Evolutionary conservation across 805 yeast species (phyloP), one percentile per base, ranked within the genome.

Genomic region (Ogataea paraovalis): DNA sequence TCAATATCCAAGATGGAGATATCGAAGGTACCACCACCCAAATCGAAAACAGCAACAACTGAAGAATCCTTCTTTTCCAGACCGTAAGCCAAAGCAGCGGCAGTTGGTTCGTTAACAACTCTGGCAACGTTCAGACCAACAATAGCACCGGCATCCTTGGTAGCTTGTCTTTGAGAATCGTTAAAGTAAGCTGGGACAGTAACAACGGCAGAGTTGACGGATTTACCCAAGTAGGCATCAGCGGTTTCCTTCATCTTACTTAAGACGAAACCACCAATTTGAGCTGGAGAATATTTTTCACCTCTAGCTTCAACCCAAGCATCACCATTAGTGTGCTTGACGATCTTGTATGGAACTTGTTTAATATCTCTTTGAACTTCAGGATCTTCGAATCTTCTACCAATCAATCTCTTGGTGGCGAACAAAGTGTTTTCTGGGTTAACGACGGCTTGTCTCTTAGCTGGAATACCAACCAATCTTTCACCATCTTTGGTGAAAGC

Each of bases 1-100:
- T 91, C 96, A 63, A 90, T 91, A 78, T 91, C 97, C 67, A 90
- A 80, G 69, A 90, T 87, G 61, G 97, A 90, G 73, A 90, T 85
- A 85, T 90, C 97, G 70, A 90, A 90, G 64, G 97, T 90, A 83
- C 97, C 97, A 72, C 97, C 97, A 83, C 97, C 97, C 66, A 90
- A 80, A 75, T 90, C 97, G 76, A 91, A 90, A 57, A 90, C 97
- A 53, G 97, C 97, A 61, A 90, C 96, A 53, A 68, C 70, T 49
- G 62, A 66, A 28, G 70, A 57, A 58, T 78, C 82, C 32, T 72
- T 61, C 76, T 85, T 86, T 75, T 89, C 96, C 64, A 89, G 77
- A 75, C 97, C 97, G 72, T 89, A 89, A 55, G 97, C 97, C 64
- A 89, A 76, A 54, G 97, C 96, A 55, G 97, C 94, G 54, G 94